Evolutionary conservation across 2,329 filamentous ascomycete species (phyloP).

Genomic region (Scleromitrula shiraiana): DNA sequence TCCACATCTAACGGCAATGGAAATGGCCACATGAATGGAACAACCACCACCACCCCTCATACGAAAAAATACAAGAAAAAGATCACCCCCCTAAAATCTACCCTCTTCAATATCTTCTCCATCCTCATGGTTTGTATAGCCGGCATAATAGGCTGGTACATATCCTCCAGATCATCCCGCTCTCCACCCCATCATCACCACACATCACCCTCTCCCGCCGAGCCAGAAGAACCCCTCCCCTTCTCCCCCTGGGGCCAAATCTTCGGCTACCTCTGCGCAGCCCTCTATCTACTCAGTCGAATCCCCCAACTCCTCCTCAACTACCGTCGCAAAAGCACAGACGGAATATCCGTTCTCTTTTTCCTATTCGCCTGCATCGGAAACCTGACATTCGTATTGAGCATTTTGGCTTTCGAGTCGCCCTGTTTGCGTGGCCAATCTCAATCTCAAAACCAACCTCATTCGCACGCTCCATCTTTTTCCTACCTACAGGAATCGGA

Average conservation of each 20-base stretch:
- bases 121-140: constrained; percentile 77
- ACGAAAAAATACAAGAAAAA: constrained; percentile 35
- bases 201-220: constrained; percentile 28
- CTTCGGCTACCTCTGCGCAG: constrained; percentile 88
- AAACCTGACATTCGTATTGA: constrained; percentile 87
- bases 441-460: no score
- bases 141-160: constrained; percentile 78
- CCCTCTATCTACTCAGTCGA: constrained; percentile 80
- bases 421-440: constrained; percentile 42
- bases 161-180: constrained; percentile 43
- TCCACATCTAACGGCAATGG: no score
- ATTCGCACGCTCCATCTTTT: no score
- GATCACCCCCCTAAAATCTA: constrained; percentile 46
- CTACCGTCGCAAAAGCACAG: constrained; percentile 84
- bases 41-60: constrained; percentile 32
- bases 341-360: constrained; percentile 88
- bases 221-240: constrained; percentile 43
- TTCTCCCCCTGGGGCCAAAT: constrained; percentile 78
- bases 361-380: constrained; percentile 95
- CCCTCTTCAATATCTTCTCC: constrained; percentile 66
- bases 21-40: no score
- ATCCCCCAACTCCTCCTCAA: constrained; percentile 89
- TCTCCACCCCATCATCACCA: constrained; percentile 18
- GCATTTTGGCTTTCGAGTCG: constrained; percentile 84
- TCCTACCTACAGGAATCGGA: no score